A percentile compares a stretch with the other conserved stretches of the same genome.
Conservation (phyloP, 305 asterid genomes). For the Fraxinus velutina region DNA sequence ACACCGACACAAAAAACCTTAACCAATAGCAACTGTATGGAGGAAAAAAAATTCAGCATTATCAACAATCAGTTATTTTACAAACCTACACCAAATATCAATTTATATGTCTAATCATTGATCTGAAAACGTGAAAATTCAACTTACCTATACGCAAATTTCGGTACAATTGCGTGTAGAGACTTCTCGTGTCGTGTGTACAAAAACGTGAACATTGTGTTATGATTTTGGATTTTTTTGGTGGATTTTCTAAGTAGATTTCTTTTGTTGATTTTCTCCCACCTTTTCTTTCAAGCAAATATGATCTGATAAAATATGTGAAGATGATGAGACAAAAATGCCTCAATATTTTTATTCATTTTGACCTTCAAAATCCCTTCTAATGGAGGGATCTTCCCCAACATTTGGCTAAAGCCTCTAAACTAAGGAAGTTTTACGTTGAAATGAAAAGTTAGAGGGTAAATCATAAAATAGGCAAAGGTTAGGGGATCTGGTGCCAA, state of each 20-base stretch:
- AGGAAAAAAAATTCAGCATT: too few relatives aligned
- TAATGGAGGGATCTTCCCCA: background rate
- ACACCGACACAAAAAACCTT: too few relatives aligned
- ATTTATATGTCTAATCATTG: background rate
- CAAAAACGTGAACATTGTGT: background rate
- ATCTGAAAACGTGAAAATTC: background rate
- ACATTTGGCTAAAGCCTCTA: background rate
- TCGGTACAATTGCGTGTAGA: background rate
- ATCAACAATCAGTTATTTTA: too few relatives aligned
- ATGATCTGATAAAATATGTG: background rate
- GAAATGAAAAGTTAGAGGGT: background rate
- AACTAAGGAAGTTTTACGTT: background rate
- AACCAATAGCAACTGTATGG: too few relatives aligned
- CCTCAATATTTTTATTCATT: background rate
- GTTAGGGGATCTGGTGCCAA: background rate
- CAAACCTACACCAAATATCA: background rate
- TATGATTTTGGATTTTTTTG: background rate
- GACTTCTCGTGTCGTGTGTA: background rate
- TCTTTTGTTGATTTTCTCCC: background rate
- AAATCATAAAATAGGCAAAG: background rate
- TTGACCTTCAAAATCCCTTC: background rate
- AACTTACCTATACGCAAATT: background rate
- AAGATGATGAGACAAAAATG: background rate
- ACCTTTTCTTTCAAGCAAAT: background rate
- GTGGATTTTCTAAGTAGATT: background rate